Evolutionary conservation across 371 early-diverging fungal genomes (phyloP).

Genomic region (Lichtheimia ramosa): DNA sequence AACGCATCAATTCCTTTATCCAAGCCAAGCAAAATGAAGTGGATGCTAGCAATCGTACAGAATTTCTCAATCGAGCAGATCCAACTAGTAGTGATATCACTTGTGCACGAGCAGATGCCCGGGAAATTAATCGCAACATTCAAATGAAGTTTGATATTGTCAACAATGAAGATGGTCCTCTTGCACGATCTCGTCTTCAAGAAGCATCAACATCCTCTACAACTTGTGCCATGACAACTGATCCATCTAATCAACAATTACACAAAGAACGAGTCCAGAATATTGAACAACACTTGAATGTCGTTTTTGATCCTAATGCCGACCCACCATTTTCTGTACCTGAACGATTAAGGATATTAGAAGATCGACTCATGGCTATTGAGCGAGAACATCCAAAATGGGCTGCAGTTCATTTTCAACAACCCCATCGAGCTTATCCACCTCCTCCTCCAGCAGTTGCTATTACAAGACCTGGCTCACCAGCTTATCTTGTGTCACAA

Average conservation of each 20-base stretch:
- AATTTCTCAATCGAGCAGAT: slow-evolving; percentile 55
- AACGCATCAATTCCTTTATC: slow-evolving; percentile 60
- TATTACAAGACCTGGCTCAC: slow-evolving; percentile 25
- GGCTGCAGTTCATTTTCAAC: slow-evolving; percentile 73
- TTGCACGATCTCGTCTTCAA: slow-evolving; percentile 53
- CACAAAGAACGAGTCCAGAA: slow-evolving; percentile 52
- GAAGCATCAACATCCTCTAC: slow-evolving; percentile 5
- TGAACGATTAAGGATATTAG: slow-evolving; percentile 67
- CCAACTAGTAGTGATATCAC: slow-evolving; percentile 42
- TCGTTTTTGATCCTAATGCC: slow-evolving; percentile 50
- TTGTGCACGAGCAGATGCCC: slow-evolving; percentile 73
- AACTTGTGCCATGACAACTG: slow-evolving; percentile 14
- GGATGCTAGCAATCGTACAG: slow-evolving; percentile 71
- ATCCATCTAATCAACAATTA: background rate
- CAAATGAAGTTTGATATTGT: slow-evolving; percentile 84
- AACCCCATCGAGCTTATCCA: slow-evolving; percentile 54
- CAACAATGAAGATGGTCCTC: slow-evolving; percentile 75
- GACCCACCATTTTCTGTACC: slow-evolving; percentile 23
- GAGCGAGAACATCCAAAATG: slow-evolving; percentile 72
- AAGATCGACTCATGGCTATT: slow-evolving; percentile 67
- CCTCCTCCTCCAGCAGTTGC: slow-evolving; percentile 40
- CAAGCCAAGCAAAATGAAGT: slow-evolving; percentile 63
- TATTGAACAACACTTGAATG: slow-evolving; percentile 66
- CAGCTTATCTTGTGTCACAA: slow-evolving; percentile 4
- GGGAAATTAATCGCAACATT: slow-evolving; percentile 74